Percentiles rank a stretch among this genome's conserved stretches.
phyloP scores from a whole-genome alignment of 768 basidiomycete species.

The Lepiota venenata region DNA sequence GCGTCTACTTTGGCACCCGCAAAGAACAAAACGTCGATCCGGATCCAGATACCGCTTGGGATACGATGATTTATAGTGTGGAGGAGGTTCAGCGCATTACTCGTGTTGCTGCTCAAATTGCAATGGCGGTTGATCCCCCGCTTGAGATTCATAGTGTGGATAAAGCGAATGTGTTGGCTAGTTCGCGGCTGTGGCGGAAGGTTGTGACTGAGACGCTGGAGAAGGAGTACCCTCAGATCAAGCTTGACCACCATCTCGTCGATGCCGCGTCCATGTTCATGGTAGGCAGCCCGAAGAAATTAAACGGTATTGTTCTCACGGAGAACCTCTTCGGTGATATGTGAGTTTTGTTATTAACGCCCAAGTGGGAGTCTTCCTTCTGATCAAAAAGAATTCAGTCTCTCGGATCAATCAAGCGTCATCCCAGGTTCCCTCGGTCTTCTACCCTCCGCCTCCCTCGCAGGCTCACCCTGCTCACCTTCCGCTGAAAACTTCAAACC shows the following conservation, averaged over 20 bases:
- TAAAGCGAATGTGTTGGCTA: conserved; percentile 98
- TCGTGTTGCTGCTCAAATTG: conserved; percentile 92
- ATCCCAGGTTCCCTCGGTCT: conserved; percentile 97
- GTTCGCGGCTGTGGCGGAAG: conserved; percentile 90
- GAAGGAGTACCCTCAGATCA: conserved; percentile 85
- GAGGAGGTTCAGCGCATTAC: conserved; percentile 92
- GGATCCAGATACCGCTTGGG: conserved; percentile 74
- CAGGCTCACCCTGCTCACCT: conserved; percentile 72
- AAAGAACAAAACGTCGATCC: conserved; percentile 78
- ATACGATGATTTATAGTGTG: conserved; percentile 92
- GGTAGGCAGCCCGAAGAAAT: conserved; percentile 82
- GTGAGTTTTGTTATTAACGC: conserved; percentile 45
- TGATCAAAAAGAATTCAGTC: conserved; percentile 41
- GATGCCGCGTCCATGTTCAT: conserved; percentile 97
- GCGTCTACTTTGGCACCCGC: conserved; percentile 91
- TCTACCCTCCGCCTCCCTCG: conserved; percentile 93
- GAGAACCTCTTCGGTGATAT: conserved; percentile 98
- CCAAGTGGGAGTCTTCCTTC: not conserved
- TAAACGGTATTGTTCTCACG: conserved; percentile 94
- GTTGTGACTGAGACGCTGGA: conserved; percentile 83
- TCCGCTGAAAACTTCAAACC: conserved; percentile 65
- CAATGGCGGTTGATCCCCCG: conserved; percentile 78
- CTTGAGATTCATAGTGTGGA: conserved; percentile 91
- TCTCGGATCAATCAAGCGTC: conserved; percentile 95
- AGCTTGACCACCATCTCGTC: conserved; percentile 88